These are phyloP conservation scores for Leishmania turanica DNA, from an alignment of 208 protist species.

Conservation along the genomic window DNA sequence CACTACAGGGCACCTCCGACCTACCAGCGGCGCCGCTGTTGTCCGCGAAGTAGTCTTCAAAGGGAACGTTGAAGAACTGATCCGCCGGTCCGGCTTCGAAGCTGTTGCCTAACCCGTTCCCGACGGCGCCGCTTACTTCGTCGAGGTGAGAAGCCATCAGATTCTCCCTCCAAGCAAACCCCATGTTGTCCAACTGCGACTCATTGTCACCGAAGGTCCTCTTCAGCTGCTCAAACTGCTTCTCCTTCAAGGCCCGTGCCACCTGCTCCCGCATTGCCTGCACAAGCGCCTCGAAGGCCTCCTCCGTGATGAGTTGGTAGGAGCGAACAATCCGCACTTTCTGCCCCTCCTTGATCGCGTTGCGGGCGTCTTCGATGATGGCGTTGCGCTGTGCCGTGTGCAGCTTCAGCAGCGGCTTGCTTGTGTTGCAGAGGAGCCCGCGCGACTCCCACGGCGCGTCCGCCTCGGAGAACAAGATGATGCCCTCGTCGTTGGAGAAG, in stretches of 20 bases:
- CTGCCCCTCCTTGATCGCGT: conserved; percentile 65
- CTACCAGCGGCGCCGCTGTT: conserved; percentile 21
- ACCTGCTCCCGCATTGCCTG: conserved; percentile 80
- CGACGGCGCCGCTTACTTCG: conserved; percentile 5
- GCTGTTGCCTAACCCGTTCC: conserved; percentile 20
- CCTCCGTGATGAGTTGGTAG: conserved; percentile 88
- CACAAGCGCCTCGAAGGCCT: conserved; percentile 74
- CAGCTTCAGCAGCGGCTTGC: conserved; percentile 72
- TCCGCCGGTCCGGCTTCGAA: conserved; percentile 29
- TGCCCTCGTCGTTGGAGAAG: conserved; percentile 56
- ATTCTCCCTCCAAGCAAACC: conserved; percentile 57
- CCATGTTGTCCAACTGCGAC: conserved; percentile 62
- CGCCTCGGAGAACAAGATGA: conserved; percentile 71
- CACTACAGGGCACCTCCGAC: conserved; percentile 14
- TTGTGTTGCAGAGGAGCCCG: conserved; percentile 58
- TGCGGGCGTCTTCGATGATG: conserved; percentile 77
- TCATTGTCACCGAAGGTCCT: conserved; percentile 73
- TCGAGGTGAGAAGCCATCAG: conserved; percentile 24
- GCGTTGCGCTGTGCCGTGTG: conserved; percentile 85
- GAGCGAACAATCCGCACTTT: conserved; percentile 82
- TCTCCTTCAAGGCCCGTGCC: conserved; percentile 48
- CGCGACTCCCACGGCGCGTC: conserved; percentile 80
- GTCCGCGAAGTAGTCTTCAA: conserved; percentile 49
- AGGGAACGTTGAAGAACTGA: conserved; percentile 47
- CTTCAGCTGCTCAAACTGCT: conserved; percentile 78